Conservation (phyloP, 441 rosid genomes). For the Metrosideros polymorpha region DNA sequence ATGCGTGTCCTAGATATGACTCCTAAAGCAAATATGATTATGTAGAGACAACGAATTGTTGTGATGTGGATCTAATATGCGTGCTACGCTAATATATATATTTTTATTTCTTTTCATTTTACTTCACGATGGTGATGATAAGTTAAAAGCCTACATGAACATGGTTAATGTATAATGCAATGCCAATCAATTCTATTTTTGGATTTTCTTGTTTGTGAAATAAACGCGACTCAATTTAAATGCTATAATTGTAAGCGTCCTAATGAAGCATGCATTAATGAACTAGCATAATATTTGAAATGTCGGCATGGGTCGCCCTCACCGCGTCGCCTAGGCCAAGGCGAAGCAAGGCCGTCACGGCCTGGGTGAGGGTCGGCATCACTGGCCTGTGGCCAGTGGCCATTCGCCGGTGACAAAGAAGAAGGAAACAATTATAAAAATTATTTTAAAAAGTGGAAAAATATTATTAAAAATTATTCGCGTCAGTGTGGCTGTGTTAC, state of each 20-base stretch:
- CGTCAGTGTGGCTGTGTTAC: too few species aligned
- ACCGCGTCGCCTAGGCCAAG: too few species aligned
- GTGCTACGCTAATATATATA: not conserved
- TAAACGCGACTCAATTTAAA: not conserved
- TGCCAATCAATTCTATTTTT: not conserved
- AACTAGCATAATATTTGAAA: not conserved
- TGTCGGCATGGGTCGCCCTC: too few species aligned
- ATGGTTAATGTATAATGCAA: not conserved
- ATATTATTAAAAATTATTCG: too few species aligned
- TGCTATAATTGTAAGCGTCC: not conserved
- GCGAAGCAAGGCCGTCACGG: too few species aligned
- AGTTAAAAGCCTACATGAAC: not conserved
- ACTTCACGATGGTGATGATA: not conserved
- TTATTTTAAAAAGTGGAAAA: too few species aligned
- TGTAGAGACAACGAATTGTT: not conserved
- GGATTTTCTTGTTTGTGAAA: not conserved
- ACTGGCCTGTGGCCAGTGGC: too few species aligned
- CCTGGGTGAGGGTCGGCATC: too few species aligned
- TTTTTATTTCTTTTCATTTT: not conserved
- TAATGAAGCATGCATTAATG: not conserved
- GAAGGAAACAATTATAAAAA: too few species aligned
- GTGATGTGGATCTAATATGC: not conserved
- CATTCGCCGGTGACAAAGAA: too few species aligned
- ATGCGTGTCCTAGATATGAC: not conserved
- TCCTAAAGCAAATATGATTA: not conserved